phyloP scores from a whole-genome alignment of 371 early-diverging fungal species.

The Mortierella sp. region DNA sequence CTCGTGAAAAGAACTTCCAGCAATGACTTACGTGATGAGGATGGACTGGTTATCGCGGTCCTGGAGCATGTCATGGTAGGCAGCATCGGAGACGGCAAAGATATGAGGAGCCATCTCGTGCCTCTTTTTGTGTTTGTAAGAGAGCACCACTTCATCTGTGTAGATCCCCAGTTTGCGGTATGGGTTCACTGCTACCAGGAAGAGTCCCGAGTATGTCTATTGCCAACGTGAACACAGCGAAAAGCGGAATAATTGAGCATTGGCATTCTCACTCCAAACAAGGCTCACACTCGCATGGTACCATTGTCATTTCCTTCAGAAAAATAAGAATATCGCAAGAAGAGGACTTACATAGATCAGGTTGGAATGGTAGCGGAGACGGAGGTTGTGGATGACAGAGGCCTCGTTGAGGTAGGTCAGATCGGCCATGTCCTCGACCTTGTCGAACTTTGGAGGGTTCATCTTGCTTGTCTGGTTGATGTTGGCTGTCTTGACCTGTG shows the following conservation, averaged over 20 bases:
- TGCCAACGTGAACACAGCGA: neutral
- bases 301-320: neutral
- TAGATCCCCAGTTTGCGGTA: slow-evolving; percentile 96
- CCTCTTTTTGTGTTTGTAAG: slow-evolving; percentile 90
- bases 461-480: slow-evolving; percentile 92
- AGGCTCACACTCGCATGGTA: neutral
- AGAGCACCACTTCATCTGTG: slow-evolving; percentile 82
- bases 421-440: slow-evolving; percentile 99
- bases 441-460: slow-evolving; percentile 99
- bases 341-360: slow-evolving; percentile 89
- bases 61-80: slow-evolving; percentile 96
- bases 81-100: slow-evolving; percentile 95
- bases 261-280: neutral
- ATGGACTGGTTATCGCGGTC: slow-evolving; percentile 98
- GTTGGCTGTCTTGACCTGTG: slow-evolving; percentile 73
- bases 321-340: neutral
- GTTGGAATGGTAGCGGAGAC: slow-evolving; percentile 90
- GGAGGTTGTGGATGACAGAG: slow-evolving; percentile 97
- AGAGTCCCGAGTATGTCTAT: slow-evolving; percentile 99
- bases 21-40: slow-evolving; percentile 89
- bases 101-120: slow-evolving; percentile 97
- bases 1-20: no score
- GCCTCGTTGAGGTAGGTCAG: slow-evolving; percentile 98
- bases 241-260: neutral
- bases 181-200: slow-evolving; percentile 99